A percentile compares a stretch with the other conserved stretches of the same genome.
These are phyloP conservation scores for Phytophthora sansomeana DNA, from an alignment of 352 stramenopile species.

Conservation along the genomic window DNA sequence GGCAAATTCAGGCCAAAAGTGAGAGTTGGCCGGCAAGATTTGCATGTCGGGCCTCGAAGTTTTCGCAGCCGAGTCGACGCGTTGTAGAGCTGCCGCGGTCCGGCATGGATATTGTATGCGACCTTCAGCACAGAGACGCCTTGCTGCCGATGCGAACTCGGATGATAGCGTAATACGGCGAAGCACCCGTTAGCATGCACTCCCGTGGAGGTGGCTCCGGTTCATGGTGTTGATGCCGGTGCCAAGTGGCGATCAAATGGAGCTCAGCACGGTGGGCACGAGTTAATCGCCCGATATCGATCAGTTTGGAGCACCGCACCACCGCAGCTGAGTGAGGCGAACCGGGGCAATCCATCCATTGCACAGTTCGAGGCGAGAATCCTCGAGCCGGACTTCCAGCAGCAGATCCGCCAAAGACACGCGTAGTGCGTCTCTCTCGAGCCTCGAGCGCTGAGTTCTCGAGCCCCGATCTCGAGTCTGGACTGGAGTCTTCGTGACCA, in stretches of 20 bases:
- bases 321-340: not conserved
- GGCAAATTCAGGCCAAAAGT: no score
- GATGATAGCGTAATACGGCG: not conserved
- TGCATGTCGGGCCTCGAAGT: not conserved
- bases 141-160: not conserved
- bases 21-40: not conserved
- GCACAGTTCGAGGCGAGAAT: not conserved
- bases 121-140: not conserved
- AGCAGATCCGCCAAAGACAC: not conserved
- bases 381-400: no score
- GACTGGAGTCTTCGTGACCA: not conserved
- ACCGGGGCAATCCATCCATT: no score
- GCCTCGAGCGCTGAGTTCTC: no score
- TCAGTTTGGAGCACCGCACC: no score
- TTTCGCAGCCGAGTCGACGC: constrained; percentile 2
- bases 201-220: not conserved
- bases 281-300: no score
- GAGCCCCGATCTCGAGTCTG: no score
- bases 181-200: not conserved
- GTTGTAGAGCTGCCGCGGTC: constrained; percentile 6
- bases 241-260: not conserved
- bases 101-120: not conserved
- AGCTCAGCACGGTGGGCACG: no score
- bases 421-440: not conserved
- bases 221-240: not conserved